Base-by-base conservation (phyloP, 805 yeast species). In the Debaryomyces maramus region DNA sequence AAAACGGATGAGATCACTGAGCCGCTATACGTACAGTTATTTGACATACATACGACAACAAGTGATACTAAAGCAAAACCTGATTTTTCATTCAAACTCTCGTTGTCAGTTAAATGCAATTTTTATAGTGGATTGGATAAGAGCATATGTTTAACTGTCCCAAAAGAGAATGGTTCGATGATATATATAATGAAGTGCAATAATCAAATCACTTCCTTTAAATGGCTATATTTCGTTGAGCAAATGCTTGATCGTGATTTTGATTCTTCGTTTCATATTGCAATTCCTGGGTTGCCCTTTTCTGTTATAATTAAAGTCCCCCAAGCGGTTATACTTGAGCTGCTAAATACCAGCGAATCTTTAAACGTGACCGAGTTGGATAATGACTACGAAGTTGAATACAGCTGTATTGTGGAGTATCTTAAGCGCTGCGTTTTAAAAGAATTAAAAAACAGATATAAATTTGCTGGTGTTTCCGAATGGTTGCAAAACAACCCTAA, bases 101-200 rank as follows among this genome's bases (percentile, higher is more conserved):
- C 44, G 2, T 24, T 23, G 18, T 39, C 56, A 26, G 39, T 58
- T 8, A 40, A 39, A 1, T 78, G 84, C 1, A 69, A 63, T 17
- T 69, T 88, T 29, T 86, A 82, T 52, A 86, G 83, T 32, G 58
- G 75, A 0, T 58, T 83, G 23, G 97, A 90, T 53, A 83, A 86
- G 52, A 75, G 93, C 0, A 67, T 90, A 9, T 75, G 78, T 10
- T 54, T 87, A 4, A 68, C 69, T 1, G 63, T 59, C 2, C 58
- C 63, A 1, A 29, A 47, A 13, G 55, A 51, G 2, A 46, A 53
- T 15, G 60, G 53, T 2, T 41, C 50, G 7, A 32, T 37, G 24
- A 63, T 80, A 3, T 84, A 78, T 55, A 72, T 86, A 18, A 50
- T 88, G 32, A 72, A 78, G 38, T 70, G 83, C 17, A 74, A 73